These are phyloP conservation scores for Aspergillus terreus DNA, from an alignment of 2,329 filamentous ascomycete genomes.

Conservation along the genomic window DNA sequence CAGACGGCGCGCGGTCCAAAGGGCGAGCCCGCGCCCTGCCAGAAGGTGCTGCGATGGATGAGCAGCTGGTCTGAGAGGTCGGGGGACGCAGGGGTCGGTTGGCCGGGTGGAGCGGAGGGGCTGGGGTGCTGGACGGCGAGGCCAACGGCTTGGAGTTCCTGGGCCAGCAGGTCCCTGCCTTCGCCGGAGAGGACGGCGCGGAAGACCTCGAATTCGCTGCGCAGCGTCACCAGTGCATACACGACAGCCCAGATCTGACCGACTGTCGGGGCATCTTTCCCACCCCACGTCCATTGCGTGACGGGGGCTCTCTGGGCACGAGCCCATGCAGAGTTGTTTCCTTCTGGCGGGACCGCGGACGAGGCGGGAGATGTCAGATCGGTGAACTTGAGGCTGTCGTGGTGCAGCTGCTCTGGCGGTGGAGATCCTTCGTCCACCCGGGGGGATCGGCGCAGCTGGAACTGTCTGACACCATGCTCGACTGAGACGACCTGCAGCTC, in stretches of 20 bases:
- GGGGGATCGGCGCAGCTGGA: constrained; percentile 17
- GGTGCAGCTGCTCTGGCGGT: constrained; percentile 25
- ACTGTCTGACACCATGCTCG: constrained; percentile 10
- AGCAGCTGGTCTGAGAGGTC: constrained; percentile 43
- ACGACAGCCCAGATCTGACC: constrained; percentile 37
- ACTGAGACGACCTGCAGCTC: constrained; percentile 13
- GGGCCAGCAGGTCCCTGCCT: constrained; percentile 20
- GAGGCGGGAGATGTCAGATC: constrained; percentile 21
- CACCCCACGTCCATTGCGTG: constrained; percentile 30
- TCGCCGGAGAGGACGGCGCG: constrained; percentile 28
- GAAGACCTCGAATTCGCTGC: constrained; percentile 30
- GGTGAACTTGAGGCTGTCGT: constrained; percentile 26
- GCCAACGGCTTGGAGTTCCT: constrained; percentile 34
- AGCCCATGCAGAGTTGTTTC: constrained; percentile 38
- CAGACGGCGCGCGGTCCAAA: constrained; percentile 61
- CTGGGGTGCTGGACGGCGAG: constrained; percentile 45
- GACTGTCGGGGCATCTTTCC: constrained; percentile 24
- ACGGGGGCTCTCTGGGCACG: constrained; percentile 27
- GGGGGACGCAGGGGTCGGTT: constrained; percentile 24
- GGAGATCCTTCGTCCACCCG: constrained; percentile 15
- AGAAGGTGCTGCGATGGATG: constrained; percentile 56
- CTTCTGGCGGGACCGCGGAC: constrained; percentile 16
- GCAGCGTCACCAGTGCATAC: constrained; percentile 32
- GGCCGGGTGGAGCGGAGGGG: constrained; percentile 36
- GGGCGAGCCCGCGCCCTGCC: constrained; percentile 66